These are phyloP conservation scores for Zygotorulaspora sp. DNA, from an alignment of 805 yeast genomes.

Conservation along the genomic window DNA sequence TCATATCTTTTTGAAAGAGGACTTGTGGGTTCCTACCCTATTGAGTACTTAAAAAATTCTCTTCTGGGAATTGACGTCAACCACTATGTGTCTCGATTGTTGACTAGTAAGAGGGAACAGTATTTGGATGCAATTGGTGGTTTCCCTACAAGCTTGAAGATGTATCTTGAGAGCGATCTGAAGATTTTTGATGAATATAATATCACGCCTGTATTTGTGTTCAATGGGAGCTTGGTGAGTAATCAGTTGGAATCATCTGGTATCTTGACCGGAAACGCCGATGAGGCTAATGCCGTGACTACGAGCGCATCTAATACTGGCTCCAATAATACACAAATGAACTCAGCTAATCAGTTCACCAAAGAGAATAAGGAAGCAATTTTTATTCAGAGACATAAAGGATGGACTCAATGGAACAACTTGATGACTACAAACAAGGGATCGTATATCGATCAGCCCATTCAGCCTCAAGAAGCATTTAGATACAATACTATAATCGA, in stretches of 20 bases:
- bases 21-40: slow-evolving; percentile 54
- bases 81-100: slow-evolving; percentile 63
- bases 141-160: slow-evolving; percentile 58
- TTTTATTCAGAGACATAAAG: slow-evolving; percentile 43
- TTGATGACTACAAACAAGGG: slow-evolving; percentile 33
- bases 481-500: slow-evolving; percentile 50
- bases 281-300: slow-evolving; percentile 21
- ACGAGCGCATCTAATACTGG: slow-evolving; percentile 7
- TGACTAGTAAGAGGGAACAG: slow-evolving; percentile 61
- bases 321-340: slow-evolving; percentile 10
- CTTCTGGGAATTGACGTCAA: slow-evolving; percentile 80
- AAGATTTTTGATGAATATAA: slow-evolving; percentile 53
- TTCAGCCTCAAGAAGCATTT: slow-evolving; percentile 44
- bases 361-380: slow-evolving; percentile 30
- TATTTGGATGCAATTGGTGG: slow-evolving; percentile 77
- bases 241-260: slow-evolving; percentile 34
- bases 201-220: slow-evolving; percentile 75
- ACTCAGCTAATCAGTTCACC: slow-evolving; percentile 13
- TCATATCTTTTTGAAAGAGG: slow-evolving; percentile 64
- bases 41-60: slow-evolving; percentile 60
- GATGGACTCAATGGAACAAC: slow-evolving; percentile 44
- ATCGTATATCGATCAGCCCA: slow-evolving; percentile 35
- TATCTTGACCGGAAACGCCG: slow-evolving; percentile 23
- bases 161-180: slow-evolving; percentile 57
- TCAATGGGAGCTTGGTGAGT: slow-evolving; percentile 56